Percentiles rank a stretch among this genome's conserved stretches.
Conservation (phyloP, 2,329 filamentous ascomycete genomes). For the Periconia sp. region DNA sequence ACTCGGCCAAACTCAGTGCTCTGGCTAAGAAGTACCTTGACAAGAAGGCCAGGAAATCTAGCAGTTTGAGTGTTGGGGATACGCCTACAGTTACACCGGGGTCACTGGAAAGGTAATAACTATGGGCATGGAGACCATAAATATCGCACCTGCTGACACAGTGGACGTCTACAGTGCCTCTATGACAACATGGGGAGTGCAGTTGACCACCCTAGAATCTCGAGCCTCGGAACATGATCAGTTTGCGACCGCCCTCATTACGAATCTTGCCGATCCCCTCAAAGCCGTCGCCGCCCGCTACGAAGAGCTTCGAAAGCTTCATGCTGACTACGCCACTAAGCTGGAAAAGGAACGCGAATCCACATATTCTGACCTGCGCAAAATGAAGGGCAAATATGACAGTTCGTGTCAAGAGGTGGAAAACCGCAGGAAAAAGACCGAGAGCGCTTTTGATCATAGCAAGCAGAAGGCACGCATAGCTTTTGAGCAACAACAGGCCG, state of each 20-base stretch:
- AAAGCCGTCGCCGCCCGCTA: slow-evolving; percentile 74
- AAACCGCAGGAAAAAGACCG: slow-evolving; percentile 89
- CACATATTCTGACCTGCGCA: slow-evolving; percentile 82
- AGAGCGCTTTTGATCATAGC: slow-evolving; percentile 81
- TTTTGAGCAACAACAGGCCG: slow-evolving; percentile 87
- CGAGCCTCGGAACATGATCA: slow-evolving; percentile 87
- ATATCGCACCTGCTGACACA: slow-evolving; percentile 20
- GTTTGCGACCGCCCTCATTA: slow-evolving; percentile 75
- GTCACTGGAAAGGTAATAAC: slow-evolving; percentile 78
- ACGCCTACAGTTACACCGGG: slow-evolving; percentile 91
- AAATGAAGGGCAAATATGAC: slow-evolving; percentile 92
- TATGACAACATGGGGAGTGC: slow-evolving; percentile 94
- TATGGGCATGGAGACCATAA: background rate
- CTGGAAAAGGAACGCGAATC: slow-evolving; percentile 86
- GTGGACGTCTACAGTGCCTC: slow-evolving; percentile 65
- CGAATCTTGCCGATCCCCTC: slow-evolving; percentile 82
- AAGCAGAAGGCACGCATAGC: slow-evolving; percentile 88
- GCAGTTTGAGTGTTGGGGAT: slow-evolving; percentile 88
- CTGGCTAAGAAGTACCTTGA: slow-evolving; percentile 97
- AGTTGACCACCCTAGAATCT: slow-evolving; percentile 85
- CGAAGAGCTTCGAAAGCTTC: slow-evolving; percentile 89
- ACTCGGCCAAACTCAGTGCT: slow-evolving; percentile 81
- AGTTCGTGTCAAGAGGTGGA: slow-evolving; percentile 92
- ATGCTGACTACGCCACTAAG: slow-evolving; percentile 84
- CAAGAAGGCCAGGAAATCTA: slow-evolving; percentile 89